Percentiles rank a stretch among this genome's conserved stretches.
These are phyloP conservation scores for Daedaleopsis sinensis DNA, from an alignment of 768 basidiomycete species.

Conservation along the genomic window DNA sequence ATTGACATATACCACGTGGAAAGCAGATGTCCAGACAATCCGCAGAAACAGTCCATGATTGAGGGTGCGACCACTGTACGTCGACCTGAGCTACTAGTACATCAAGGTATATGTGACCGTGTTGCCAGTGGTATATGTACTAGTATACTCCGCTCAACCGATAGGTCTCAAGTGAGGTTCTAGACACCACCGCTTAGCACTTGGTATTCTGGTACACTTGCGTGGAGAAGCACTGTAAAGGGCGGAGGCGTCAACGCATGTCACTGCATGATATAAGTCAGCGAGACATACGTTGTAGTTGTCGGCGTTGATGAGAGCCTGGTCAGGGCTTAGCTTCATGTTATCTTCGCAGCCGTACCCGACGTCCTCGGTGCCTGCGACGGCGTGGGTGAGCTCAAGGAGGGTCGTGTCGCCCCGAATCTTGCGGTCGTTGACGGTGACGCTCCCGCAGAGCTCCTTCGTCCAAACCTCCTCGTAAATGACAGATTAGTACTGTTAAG, in stretches of 20 bases:
- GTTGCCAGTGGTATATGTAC: too few species aligned
- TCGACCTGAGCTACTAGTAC: too few species aligned
- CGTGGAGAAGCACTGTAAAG: background rate
- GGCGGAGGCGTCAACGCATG: background rate
- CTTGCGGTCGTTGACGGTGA: conserved; percentile 47
- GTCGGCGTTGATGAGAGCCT: conserved; percentile 43
- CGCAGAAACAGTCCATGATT: too few species aligned
- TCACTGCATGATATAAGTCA: background rate
- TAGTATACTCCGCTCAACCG: too few species aligned
- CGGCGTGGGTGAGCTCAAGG: conserved; percentile 51
- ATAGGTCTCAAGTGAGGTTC: too few species aligned
- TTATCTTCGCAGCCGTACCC: conserved; percentile 35
- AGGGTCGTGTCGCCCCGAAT: conserved; percentile 50
- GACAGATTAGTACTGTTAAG: conserved; percentile 28
- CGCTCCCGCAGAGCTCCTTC: conserved; percentile 43
- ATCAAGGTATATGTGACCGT: too few species aligned
- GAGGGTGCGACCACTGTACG: too few species aligned
- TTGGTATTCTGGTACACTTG: background rate
- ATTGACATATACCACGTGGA: too few species aligned
- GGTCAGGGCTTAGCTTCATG: conserved; percentile 24
- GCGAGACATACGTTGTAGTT: conserved; percentile 46
- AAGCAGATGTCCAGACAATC: too few species aligned
- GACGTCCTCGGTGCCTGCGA: conserved; percentile 41
- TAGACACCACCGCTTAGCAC: background rate
- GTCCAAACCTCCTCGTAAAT: conserved; percentile 50